Evolutionary conservation across 805 yeast genomes (phyloP), one percentile per base, ranked within the genome.

Genomic region (Priceomyces fermenticarens): DNA sequence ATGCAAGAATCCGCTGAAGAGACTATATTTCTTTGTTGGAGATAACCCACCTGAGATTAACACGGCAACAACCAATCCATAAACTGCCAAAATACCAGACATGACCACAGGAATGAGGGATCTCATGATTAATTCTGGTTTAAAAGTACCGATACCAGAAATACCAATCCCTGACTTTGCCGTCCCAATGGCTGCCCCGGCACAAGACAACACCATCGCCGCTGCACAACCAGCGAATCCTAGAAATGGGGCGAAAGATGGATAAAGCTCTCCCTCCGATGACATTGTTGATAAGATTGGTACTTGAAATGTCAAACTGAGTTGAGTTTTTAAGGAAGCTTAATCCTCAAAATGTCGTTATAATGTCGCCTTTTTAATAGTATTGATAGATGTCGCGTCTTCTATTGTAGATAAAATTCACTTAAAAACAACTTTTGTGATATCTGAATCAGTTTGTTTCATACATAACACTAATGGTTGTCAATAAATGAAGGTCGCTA

Each of bases 161-260:
- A 93, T 93, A 76, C 99, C 99, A 48, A 93, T 83, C 44, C 99
- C 99, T 34, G 96, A 86, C 67, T 93, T 93, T 47, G 98, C 98
- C 3, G 98, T 91, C 43, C 99, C 99, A 52, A 89, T 83, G 46
- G 98, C 98, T 3, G 99, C 98, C 47, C 99, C 99, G n/a, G 91
- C 83, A 58, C 96, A 88, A 43, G 95, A 83, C 44, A 91, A 72
- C 16, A 88, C 78, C 87, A 88, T 87, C 38, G 97, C 96, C 35
- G 88, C 83, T 5, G 93, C 88, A 68, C 98, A 90, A 35, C 97
- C 99, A 30, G 97, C 97, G 66, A 91, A 89, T 32, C 99, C 99
- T 60, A 93, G 82, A 64, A 93, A 93, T 45, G 99, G 98, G 11
- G 99, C 97, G 66, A 85, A 93, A 25, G 81, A 81, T 36, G 99